Percentiles rank a stretch among this genome's conserved stretches.
Conservation (phyloP, 2,329 filamentous ascomycete genomes). For the Pyrenochaeta sp. region DNA sequence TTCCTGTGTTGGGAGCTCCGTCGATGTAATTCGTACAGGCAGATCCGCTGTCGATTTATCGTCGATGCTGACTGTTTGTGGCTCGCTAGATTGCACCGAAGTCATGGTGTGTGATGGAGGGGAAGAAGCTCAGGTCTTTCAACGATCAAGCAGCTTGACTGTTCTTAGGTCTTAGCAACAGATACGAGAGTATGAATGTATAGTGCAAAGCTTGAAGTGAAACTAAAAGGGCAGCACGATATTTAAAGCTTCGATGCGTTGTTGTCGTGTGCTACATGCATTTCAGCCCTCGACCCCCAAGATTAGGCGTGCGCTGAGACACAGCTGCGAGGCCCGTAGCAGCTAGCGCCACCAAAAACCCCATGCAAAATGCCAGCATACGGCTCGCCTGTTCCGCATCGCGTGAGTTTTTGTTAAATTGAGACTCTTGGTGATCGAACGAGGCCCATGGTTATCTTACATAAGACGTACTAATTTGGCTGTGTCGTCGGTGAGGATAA, state of each 20-base stretch:
- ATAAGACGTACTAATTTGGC: too few species aligned
- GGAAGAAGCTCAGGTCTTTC: too few species aligned
- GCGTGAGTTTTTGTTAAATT: not conserved
- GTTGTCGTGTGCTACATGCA: not conserved
- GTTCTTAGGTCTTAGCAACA: too few species aligned
- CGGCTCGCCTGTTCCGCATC: not conserved
- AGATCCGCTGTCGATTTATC: not conserved
- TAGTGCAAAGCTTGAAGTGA: not conserved
- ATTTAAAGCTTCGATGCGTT: constrained; percentile 1
- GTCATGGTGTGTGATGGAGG: not conserved
- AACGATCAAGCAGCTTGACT: too few species aligned
- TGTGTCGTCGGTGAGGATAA: not conserved
- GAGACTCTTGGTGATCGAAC: not conserved
- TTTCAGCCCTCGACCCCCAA: constrained; percentile 3
- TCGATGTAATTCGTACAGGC: constrained; percentile 1
- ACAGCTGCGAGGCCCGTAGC: constrained; percentile 6
- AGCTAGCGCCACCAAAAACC: not conserved
- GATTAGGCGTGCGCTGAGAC: constrained; percentile 7
- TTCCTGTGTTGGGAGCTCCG: not conserved
- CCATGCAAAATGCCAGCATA: constrained; percentile 1
- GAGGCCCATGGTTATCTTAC: not conserved
- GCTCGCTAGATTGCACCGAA: not conserved
- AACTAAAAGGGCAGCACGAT: not conserved
- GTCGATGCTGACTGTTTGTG: not conserved
- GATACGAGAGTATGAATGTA: not conserved